These are phyloP conservation scores for Trichopus zeylanicus DNA, from an alignment of 116 monocot genomes.

Conservation along the genomic window DNA sequence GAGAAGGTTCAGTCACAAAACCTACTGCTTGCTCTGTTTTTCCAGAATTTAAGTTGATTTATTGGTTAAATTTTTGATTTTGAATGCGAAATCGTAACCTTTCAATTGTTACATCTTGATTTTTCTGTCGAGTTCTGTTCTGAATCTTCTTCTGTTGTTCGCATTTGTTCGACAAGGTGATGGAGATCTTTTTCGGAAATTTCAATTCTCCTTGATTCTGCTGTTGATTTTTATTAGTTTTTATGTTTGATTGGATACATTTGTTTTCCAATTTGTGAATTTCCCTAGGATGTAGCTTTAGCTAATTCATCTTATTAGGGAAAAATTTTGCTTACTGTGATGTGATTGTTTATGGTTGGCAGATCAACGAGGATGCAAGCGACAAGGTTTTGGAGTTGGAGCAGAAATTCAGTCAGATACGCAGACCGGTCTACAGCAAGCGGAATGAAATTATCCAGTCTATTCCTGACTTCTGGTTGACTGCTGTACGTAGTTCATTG, in stretches of 20 bases:
- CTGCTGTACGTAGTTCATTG: conserved; percentile 22
- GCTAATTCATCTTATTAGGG: background rate
- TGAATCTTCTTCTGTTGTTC: background rate
- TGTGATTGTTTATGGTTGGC: background rate
- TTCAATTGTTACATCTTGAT: background rate
- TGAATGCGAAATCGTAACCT: background rate
- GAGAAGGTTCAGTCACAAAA: conserved; percentile 26
- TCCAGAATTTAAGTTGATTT: background rate
- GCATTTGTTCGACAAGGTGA: background rate
- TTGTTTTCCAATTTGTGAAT: background rate
- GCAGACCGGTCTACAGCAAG: conserved; percentile 29
- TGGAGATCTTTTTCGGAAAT: background rate
- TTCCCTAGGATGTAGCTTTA: background rate
- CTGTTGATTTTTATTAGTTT: background rate
- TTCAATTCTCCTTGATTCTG: background rate
- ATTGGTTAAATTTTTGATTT: background rate
- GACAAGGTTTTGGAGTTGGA: conserved; percentile 44
- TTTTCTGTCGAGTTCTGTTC: background rate
- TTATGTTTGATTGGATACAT: background rate
- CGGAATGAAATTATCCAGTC: conserved; percentile 33
- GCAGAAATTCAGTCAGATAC: conserved; percentile 39
- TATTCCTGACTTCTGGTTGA: conserved; percentile 39
- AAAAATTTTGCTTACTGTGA: background rate
- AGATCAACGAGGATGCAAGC: conserved; percentile 41
- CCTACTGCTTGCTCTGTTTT: background rate